Base-by-base conservation (phyloP, 257 asterid genomes). In the Solanum sejunctum region DNA sequence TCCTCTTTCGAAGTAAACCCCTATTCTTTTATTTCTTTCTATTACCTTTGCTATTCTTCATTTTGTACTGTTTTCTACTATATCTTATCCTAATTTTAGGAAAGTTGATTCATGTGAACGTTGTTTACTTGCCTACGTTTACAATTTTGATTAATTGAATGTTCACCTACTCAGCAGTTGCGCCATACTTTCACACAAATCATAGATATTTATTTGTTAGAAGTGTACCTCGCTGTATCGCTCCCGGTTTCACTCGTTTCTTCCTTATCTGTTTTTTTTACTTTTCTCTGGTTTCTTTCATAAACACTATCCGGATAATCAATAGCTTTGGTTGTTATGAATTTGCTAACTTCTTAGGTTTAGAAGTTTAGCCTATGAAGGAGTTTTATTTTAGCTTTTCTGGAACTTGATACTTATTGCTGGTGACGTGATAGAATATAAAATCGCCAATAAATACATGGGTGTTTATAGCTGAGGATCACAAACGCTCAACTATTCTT, bases 1-100 rank as follows among this genome's bases (percentile, higher is more conserved):
- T 94, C 99, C 16, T 91, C 92, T 88, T 92, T 92, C 43, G 93
- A 95, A 86, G 99, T 94, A 86, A 88, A 77, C 90, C 64, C 52
- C 20, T 55, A 80, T 79, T 67, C 63, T 8, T 83, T 41, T 71
- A 18, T 5, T 36, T 36, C 13, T 70, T 70, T 41, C 79, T 2
- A 66, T n/a, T 66, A 36, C 6, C 41, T 36, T 36, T 36, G 0
- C 41, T 36, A 36, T 36, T 28, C 9, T 2, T 77, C 66, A 3
- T 69, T 21, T 21, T 83, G 28, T 45, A 11, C 63, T 23, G 11
- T 36, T 0, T 23, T 64, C 45, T 57, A 9, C 28, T 18, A 15
- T 60, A 8, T 72, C 66, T 21, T 36, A n/a, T 43, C 47, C 13
- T 47, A 10, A 8, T 66, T n/a, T 63, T 57, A 58, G 78, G 18